phyloP scores from a whole-genome alignment of 1,284 basidiomycete genomes.

The Apiotrichum veenhuisii region DNA sequence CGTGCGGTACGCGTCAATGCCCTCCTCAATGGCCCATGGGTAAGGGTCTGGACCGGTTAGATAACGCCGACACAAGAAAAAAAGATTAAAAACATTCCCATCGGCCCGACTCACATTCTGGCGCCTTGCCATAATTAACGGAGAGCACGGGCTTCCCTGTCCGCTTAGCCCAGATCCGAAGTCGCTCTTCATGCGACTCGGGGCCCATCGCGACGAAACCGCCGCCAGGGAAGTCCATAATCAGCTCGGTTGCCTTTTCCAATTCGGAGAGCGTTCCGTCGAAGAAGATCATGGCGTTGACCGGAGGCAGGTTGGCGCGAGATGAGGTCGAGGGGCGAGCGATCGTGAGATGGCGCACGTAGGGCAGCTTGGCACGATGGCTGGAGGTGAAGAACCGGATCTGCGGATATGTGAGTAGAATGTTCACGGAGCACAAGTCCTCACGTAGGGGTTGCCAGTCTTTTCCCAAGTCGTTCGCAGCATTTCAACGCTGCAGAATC shows the following conservation, averaged over 20 bases:
- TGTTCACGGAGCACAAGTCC: conserved; percentile 20
- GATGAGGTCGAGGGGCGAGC: conserved; percentile 72
- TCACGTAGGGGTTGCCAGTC: conserved; percentile 83
- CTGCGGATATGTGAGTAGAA: conserved; percentile 48
- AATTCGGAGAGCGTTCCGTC: conserved; percentile 66
- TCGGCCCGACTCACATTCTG: conserved; percentile 66
- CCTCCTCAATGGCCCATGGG: conserved; percentile 91
- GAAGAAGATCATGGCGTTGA: conserved; percentile 82
- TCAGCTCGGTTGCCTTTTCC: conserved; percentile 66
- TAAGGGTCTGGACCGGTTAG: conserved; percentile 67
- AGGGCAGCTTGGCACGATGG: conserved; percentile 60
- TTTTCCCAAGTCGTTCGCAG: conserved; percentile 95
- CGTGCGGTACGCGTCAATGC: conserved; percentile 81
- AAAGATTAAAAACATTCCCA: no score
- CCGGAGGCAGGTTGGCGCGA: conserved; percentile 65
- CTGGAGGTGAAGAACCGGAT: conserved; percentile 63
- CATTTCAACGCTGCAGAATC: conserved; percentile 93
- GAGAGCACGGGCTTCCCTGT: conserved; percentile 77
- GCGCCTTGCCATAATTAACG: conserved; percentile 93
- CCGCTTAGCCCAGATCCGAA: conserved; percentile 75
- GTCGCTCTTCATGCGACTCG: conserved; percentile 91
- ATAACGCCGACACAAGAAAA: no score
- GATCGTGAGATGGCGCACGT: conserved; percentile 72
- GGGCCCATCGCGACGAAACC: conserved; percentile 95
- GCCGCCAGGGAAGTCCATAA: conserved; percentile 90